Base-by-base conservation (phyloP, 2,329 filamentous ascomycete species). In the Pyrenophora tritici-repentis region DNA sequence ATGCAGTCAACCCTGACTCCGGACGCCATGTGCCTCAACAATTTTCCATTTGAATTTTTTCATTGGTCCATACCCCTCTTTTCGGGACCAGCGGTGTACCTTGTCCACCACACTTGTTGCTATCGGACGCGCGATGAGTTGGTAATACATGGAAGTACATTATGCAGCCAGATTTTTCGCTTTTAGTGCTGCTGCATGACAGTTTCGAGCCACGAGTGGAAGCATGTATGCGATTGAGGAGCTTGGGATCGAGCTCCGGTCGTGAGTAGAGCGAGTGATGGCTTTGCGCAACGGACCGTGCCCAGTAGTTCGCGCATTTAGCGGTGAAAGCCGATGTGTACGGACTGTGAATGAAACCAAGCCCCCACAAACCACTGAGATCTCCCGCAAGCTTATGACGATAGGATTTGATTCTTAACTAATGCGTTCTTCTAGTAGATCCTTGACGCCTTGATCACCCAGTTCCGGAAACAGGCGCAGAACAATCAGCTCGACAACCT, bases 391-490 rank as follows among this genome's bases (percentile, higher is more conserved):
- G 13, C 42, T 40, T 24, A 20, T 44, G 29, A 50, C 18, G 9
- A 22, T 29, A 17, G 26, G 22, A 47, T 42, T 46, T 36, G 29
- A 32, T 24, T 38, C 45, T 60, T 58, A 60, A 49, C 70, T 73
- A 41, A 91, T 78, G 65, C 90, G 82, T 73, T 91, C 88, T 57
- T 85, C 86, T 82, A 89, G 84, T 48, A 96, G 74, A 65, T 91
- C 89, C 47, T 80, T 79, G 24, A 90, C 82, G 32, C 86, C 85
- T 69, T 84, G 86, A 64, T 90, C 88, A 46, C 81, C 81, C 64
- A 97, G 72, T 76, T 99, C 94, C 4, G 94, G 94, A 68, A 96
- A 83, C 55, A 97, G 74, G 58, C 88, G 85, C 49, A 91, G 83
- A n/a, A 97, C 78, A 2, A 96, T 71, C 50, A 93, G 75, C 75